Conservation (phyloP, 2,329 filamentous ascomycete species). For the Apiospora saccharicola region DNA sequence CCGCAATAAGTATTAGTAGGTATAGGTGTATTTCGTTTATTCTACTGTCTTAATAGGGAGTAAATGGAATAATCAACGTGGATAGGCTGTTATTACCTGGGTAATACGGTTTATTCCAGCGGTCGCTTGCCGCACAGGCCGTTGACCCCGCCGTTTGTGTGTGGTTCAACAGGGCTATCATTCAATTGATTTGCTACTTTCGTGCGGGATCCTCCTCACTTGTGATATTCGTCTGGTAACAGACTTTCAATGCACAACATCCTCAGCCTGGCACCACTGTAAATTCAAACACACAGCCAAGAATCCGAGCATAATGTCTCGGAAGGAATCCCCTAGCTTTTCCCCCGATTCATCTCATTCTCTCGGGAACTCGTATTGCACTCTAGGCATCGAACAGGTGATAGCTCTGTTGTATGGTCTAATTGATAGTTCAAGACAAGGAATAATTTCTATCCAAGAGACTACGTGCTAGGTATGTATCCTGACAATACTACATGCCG, state of each 20-base stretch:
- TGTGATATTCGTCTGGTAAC: neutral
- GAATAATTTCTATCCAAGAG: neutral
- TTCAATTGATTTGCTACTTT: neutral
- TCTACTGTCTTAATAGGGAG: no score
- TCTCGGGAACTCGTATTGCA: neutral
- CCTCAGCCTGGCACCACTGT: neutral
- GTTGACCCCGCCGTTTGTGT: neutral
- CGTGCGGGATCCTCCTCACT: neutral
- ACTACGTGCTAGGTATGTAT: neutral
- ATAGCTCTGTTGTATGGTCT: neutral
- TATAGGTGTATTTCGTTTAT: no score
- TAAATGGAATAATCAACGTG: no score
- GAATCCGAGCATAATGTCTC: neutral
- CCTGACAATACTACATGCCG: neutral
- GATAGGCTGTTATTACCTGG: no score
- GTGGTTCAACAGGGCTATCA: neutral
- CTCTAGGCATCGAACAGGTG: neutral
- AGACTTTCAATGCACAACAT: neutral
- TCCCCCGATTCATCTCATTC: neutral
- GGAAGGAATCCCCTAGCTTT: neutral
- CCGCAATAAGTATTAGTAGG: no score
- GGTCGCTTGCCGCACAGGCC: no score
- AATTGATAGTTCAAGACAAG: neutral
- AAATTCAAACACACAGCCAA: neutral
- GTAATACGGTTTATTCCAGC: no score